Percentiles rank a stretch among this genome's conserved stretches.
Conservation (phyloP, 768 basidiomycete species). For the Hypholoma fasciculare region DNA sequence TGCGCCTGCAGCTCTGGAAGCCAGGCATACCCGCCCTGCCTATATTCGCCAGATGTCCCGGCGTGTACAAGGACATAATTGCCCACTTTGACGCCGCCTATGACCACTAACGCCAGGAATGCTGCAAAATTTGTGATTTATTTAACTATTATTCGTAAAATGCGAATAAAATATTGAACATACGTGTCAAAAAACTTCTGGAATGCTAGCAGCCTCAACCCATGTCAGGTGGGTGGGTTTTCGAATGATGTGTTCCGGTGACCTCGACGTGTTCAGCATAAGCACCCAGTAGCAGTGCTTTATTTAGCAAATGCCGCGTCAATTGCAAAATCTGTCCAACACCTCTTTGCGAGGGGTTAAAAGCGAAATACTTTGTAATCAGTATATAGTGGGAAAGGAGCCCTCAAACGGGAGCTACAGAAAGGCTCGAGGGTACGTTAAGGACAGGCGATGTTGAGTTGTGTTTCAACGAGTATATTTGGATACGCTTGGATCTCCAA, state of each 20-base stretch:
- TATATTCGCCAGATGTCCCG: slow-evolving; percentile 88
- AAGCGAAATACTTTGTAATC: too few relatives aligned
- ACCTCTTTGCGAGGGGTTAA: too few relatives aligned
- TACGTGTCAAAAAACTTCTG: slow-evolving; percentile 90
- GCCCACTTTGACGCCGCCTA: slow-evolving; percentile 66
- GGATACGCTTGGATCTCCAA: slow-evolving; percentile 67
- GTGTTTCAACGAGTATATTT: slow-evolving; percentile 56
- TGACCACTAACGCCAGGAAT: slow-evolving; percentile 54
- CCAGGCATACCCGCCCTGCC: too few relatives aligned
- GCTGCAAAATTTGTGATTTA: slow-evolving; percentile 27
- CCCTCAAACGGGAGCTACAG: slow-evolving; percentile 52
- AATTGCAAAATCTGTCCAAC: neutral
- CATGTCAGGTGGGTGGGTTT: slow-evolving; percentile 80
- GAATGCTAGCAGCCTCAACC: slow-evolving; percentile 84
- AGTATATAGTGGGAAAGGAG: slow-evolving; percentile 62
- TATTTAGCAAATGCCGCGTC: neutral
- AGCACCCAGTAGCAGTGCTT: slow-evolving; percentile 59
- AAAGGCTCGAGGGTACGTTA: slow-evolving; percentile 54
- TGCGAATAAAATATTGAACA: slow-evolving; percentile 7
- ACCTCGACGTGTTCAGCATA: slow-evolving; percentile 86
- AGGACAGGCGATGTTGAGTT: slow-evolving; percentile 41
- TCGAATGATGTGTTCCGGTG: slow-evolving; percentile 56
- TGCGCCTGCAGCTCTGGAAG: too few relatives aligned
- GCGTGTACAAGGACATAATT: slow-evolving; percentile 88
- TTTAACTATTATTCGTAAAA: neutral